phyloP scores from a whole-genome alignment of 352 stramenopile species.

The Phytophthora uliginosa region DNA sequence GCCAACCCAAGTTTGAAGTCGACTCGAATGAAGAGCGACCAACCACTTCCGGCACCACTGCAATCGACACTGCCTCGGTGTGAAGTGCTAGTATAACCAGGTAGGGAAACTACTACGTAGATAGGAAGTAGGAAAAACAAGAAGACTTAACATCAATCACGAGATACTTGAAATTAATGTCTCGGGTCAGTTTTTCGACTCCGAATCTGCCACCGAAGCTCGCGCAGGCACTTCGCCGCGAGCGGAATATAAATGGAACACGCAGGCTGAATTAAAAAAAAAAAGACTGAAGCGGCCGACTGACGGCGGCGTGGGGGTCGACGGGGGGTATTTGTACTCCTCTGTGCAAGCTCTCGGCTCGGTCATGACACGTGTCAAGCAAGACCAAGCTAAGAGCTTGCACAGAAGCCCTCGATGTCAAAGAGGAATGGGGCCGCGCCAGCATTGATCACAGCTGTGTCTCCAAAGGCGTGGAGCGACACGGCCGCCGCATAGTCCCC shows the following conservation, averaged over 20 bases:
- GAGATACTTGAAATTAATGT: constrained; percentile 35
- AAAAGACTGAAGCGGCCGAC: constrained; percentile 38
- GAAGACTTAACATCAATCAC: constrained; percentile 24
- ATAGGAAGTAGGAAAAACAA: neutral
- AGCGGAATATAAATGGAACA: constrained; percentile 37
- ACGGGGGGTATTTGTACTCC: constrained; percentile 36
- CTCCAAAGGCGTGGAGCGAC: constrained; percentile 82
- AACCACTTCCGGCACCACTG: neutral
- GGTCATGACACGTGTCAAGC: constrained; percentile 6
- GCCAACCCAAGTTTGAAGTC: neutral
- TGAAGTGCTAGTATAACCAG: neutral
- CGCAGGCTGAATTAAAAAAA: constrained; percentile 21
- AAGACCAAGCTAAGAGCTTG: constrained; percentile 71
- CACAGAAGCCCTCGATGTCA: constrained; percentile 91
- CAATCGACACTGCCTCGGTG: neutral
- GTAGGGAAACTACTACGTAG: neutral
- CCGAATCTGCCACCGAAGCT: constrained; percentile 29
- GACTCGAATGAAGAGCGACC: constrained; percentile 10
- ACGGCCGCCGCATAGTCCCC: constrained; percentile 80
- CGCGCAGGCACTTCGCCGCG: neutral
- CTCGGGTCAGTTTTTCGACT: constrained; percentile 37
- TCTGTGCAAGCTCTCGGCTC: constrained; percentile 68
- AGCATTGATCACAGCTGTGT: constrained; percentile 79
- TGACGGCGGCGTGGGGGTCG: constrained; percentile 33
- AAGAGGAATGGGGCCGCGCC: constrained; percentile 79